Base-by-base conservation (phyloP, 257 asterid species). In the Petunia axillaris region DNA sequence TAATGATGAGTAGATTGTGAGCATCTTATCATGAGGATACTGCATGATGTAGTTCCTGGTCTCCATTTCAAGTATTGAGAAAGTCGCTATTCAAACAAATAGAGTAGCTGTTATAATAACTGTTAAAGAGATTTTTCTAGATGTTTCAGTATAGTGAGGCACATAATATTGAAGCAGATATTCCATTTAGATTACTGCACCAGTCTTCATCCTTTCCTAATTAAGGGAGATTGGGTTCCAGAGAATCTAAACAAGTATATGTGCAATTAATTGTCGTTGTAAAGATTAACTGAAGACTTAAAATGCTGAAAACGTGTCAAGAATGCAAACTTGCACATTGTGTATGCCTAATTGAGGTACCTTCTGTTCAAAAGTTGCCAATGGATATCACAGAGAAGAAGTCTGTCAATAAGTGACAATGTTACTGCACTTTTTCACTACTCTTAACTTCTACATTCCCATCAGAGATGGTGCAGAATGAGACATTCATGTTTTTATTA, bases 341-440 rank as follows among this genome's bases (percentile, higher is more conserved):
- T 35, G 6, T 60, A 71, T 71, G 44, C 77, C 48, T 50, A 71
- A 71, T 16, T n/a, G 11, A 48, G 25, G 60, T 10, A 43, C 10
- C 60, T 10, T 46, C 10, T 71, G 60, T 25, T 48, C 35, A 0
- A n/a, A 35, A 25, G 3, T 46, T 25, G 59, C 77, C 77, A 10
- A 25, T 10, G 5, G 36, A 71, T 71, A 25, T 71, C 77, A 71
- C 35, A 13, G 77, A 71, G 35, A 48, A 71, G 77, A 71, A 71
- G 44, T 35, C 60, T 71, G 48, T 48, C 41, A 70, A 71, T 71
- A 10, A 37, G 43, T 70, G 48, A 48, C 46, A 44, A 5, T 9
- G 8, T 8, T 25, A 13, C 76, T 16, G 76, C 76, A 44, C 16
- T 67, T 55, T 16, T 1, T 44, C 11, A 68, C 5, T 44, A 68